Evolutionary conservation across 2,329 filamentous ascomycete species (phyloP), one percentile per base, ranked within the genome.

Genomic region (Fusarium buxicola): DNA sequence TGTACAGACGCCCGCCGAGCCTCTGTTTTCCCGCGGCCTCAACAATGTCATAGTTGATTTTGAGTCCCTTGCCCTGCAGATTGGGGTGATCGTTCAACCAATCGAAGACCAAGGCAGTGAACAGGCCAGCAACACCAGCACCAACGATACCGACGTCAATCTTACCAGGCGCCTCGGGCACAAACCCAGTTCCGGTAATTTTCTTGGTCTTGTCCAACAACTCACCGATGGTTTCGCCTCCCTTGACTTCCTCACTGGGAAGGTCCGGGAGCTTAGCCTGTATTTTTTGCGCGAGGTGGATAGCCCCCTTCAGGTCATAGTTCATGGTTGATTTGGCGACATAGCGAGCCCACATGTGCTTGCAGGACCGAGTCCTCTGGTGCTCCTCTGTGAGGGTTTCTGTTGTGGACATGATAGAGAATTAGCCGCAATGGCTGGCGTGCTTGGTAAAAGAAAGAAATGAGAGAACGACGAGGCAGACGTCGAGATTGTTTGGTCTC

Each of bases 1-100:
- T 78, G 46, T 69, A 79, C 5, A 78, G 61, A 1, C 77, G 65
- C 1, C 77, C 76, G n/a, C 77, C 77, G 3, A 77, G 18, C 1
- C 75, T 65, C 0, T 72, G 60, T 24, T 68, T 69, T 5, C 51
- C 53, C 0, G 64, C 58, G 2, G 73, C 72, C 40, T 80, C 77
- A 0, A 78, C 56, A 8, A 80, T 75, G 1, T 79, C 75, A 31
- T 78, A 79, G 8, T 73, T 63, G 25, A 78, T 68, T 8, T 72
- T 67, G 8, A 75, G 52, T 3, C 40, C 35, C 2, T 35, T 21
- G 0, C n/a, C 12, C 13, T 36, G 2, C 15, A 54, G 27, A 28
- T 43, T 24, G 21, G 41, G 43, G 9, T 60, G 21, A 4, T 58
- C 58, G 11, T 72, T 70, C 10, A 75, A 41, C 15, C 61, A 69